Percentiles rank a stretch among this genome's conserved stretches.
phyloP scores from a whole-genome alignment of 441 rosid genomes.

The Bocquillonia castaneifolia region DNA sequence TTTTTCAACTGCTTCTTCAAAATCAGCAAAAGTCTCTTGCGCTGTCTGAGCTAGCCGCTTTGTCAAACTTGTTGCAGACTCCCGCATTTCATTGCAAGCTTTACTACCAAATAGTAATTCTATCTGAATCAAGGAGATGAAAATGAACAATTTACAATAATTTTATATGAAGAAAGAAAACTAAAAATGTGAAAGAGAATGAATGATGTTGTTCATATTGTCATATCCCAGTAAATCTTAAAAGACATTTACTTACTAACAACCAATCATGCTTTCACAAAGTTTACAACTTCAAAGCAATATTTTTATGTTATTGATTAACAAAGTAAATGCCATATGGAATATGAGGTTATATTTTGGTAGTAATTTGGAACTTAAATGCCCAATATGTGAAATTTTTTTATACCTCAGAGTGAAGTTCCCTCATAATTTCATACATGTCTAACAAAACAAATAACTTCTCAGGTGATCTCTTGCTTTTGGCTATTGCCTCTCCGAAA shows the following conservation, averaged over 20 bases:
- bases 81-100: conserved; percentile 74
- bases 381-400: conserved; percentile 10
- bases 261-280: background rate
- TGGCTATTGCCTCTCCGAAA: conserved; percentile 89
- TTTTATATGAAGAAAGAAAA: too few relatives aligned
- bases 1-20: conserved; percentile 95
- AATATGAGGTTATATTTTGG: too few relatives aligned
- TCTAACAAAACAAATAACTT: conserved; percentile 77
- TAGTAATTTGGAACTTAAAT: background rate
- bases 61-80: conserved; percentile 57
- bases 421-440: conserved; percentile 96
- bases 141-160: too few relatives aligned
- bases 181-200: too few relatives aligned
- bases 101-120: conserved; percentile 55
- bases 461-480: conserved; percentile 92
- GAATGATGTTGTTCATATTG: background rate
- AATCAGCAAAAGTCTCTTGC: conserved; percentile 88
- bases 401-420: conserved; percentile 75
- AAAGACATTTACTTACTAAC: background rate
- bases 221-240: background rate
- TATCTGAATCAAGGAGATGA: conserved; percentile 43
- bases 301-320: background rate
- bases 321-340: background rate
- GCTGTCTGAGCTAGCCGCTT: conserved; percentile 86
- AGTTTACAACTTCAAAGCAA: background rate